Evolutionary conservation across 2,329 filamentous ascomycete genomes (phyloP), one percentile per base, ranked within the genome.

Genomic region (Talaromyces sp.): DNA sequence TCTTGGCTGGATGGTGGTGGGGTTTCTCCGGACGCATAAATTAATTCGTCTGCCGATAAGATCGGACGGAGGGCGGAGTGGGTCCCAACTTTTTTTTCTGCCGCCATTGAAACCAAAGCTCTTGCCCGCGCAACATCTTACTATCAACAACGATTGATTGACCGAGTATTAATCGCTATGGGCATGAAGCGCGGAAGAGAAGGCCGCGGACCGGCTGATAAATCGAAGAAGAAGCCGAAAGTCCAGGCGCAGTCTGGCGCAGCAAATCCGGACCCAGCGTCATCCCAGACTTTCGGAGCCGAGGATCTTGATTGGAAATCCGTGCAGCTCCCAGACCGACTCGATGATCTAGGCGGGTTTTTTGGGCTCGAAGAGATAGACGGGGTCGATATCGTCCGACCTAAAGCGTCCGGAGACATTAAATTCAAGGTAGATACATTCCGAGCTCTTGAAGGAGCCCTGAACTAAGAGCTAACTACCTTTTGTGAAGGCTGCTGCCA

Each of bases 281-380:
- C 69, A 24, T 66, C 73, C 53, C 67, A 66, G 41, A 54, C 72
- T 41, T 67, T 77, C 56, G 68, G 67, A 26, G 63, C 83, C 35
- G 80, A 86, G 61, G 77, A 83, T 43, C 75, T 88, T 59, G 76
- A 79, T 68, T 89, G 86, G 86, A 83, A 82, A 63, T 80, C 85
- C 21, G 85, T 94, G 3, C 71, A 78, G 38, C 78, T 88, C 67
- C 90, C 91, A 7, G 89, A 92, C 69, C 86, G 89, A 70, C 81
- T 92, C 67, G 87, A 93, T 52, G 91, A 97, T 76, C 90, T 90
- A n/a, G 92, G 95, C 65, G 94, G 94, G 0, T 97, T 99, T 73
- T 95, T 88, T 68, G 92, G 90, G 0, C 78, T 99, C 1, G 92
- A 99, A 69, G 92, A 97, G 69, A 88, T 97, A 53, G 90, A 96